A percentile compares a stretch with the other conserved stretches of the same genome.
Evolutionary conservation across 768 basidiomycete species (phyloP).

Genomic region (Russula earlei): DNA sequence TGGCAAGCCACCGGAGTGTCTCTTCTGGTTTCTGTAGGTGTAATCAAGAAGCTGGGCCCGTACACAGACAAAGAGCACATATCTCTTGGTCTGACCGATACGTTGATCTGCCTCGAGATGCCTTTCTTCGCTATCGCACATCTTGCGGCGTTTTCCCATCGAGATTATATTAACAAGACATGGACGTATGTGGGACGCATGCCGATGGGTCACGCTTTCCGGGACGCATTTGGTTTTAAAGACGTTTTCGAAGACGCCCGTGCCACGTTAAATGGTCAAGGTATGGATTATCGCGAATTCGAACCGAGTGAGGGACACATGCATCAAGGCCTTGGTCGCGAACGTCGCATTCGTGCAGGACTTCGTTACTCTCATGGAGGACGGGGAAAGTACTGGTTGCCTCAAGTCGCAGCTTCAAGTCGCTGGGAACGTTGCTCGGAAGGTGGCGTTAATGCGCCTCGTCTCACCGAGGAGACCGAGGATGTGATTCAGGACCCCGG

Average conservation of each 20-base stretch:
- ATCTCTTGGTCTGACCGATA: slow-evolving; percentile 82
- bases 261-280: slow-evolving; percentile 73
- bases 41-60: slow-evolving; percentile 71
- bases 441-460: slow-evolving; percentile 60
- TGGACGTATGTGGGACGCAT: slow-evolving; percentile 73
- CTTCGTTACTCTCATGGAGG: slow-evolving; percentile 89
- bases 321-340: slow-evolving; percentile 82
- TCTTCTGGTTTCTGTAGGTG: slow-evolving; percentile 73
- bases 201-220: slow-evolving; percentile 76
- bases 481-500: slow-evolving; percentile 59
- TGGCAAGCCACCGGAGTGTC: slow-evolving; percentile 91
- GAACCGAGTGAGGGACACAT: slow-evolving; percentile 92
- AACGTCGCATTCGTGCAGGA: slow-evolving; percentile 82
- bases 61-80: slow-evolving; percentile 86
- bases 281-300: slow-evolving; percentile 93
- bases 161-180: slow-evolving; percentile 69
- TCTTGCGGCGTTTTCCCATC: slow-evolving; percentile 88
- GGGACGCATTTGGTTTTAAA: slow-evolving; percentile 78
- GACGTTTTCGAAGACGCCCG: slow-evolving; percentile 85
- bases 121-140: slow-evolving; percentile 94
- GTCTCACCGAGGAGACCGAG: slow-evolving; percentile 54
- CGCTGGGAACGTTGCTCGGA: slow-evolving; percentile 36
- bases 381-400: slow-evolving; percentile 91
- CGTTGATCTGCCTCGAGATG: slow-evolving; percentile 94
- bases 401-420: slow-evolving; percentile 42